Percentiles rank a stretch among this genome's conserved stretches.
Conservation (phyloP, 73 alveolate genomes). For the Diophrys appendiculata region DNA sequence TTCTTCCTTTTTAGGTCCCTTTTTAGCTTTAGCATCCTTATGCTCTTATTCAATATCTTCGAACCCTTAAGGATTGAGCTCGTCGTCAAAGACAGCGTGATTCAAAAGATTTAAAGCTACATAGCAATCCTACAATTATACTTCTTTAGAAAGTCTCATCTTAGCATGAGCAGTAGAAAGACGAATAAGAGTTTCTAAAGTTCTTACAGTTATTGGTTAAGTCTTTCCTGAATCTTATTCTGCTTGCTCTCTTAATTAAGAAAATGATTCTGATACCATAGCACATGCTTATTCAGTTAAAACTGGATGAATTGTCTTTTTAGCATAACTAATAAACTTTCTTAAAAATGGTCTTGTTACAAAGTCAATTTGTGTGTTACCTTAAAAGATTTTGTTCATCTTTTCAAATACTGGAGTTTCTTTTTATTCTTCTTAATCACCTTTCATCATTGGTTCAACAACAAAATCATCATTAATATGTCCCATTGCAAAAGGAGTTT, state of each 20-base stretch:
- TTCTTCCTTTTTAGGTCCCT: neutral
- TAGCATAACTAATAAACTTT: slow-evolving; percentile 93
- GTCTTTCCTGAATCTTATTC: slow-evolving; percentile 65
- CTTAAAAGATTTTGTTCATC: neutral
- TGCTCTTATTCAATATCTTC: slow-evolving; percentile 50
- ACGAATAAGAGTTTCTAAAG: slow-evolving; percentile 95
- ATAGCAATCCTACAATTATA: slow-evolving; percentile 71
- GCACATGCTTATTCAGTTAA: slow-evolving; percentile 78
- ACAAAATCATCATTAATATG: slow-evolving; percentile 27
- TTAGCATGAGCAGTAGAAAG: slow-evolving; percentile 97
- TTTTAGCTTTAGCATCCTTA: neutral
- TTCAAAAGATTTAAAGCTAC: slow-evolving; percentile 80
- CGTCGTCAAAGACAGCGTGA: slow-evolving; percentile 74
- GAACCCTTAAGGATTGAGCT: slow-evolving; percentile 67
- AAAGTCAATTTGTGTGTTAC: slow-evolving; percentile 22
- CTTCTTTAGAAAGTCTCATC: slow-evolving; percentile 74
- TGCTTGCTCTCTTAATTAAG: slow-evolving; percentile 73
- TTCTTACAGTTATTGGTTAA: slow-evolving; percentile 95
- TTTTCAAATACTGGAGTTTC: slow-evolving; percentile 31
- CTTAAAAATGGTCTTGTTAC: slow-evolving; percentile 88
- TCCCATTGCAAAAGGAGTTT: neutral
- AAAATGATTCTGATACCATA: slow-evolving; percentile 78
- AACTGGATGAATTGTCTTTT: slow-evolving; percentile 74
- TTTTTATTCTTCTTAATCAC: neutral
- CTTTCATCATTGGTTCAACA: slow-evolving; percentile 8